Evolutionary conservation across 2,329 filamentous ascomycete genomes (phyloP), one percentile per base, ranked within the genome.

Genomic region (Stagonosporopsis rhizophila): DNA sequence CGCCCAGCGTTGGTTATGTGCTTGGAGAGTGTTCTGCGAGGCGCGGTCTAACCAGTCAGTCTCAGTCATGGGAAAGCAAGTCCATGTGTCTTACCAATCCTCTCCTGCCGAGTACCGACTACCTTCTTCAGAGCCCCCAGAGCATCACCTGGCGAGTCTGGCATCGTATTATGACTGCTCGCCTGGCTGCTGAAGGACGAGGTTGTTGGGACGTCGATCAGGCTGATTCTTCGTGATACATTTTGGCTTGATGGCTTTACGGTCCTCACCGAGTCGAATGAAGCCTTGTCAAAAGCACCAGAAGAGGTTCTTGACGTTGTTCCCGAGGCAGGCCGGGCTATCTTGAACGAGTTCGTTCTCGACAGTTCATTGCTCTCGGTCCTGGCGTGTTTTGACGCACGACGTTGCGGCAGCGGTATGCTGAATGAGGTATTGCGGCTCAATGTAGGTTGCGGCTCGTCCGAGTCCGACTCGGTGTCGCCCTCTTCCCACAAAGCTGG

Each of bases 1-100:
- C 34, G 75, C 76, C 79, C 79, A 80, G 39, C 78, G 75, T 59
- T 79, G 73, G 23, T 80, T 79, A 60, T 80, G 77, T 6, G 74
- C 78, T 53, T 76, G 73, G 9, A 80, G 68, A 4, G 74, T 72
- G 46, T 68, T 72, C 34, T 76, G 72, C n/a, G 71, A 66, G 8
- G 69, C 64, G 39, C 68, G 68, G 52, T 73, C 68, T 73, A 51
- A 6, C 20, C 9, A 39, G 30, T 58, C 39, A 58, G 54, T 48
- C 38, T 41, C 19, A 1, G 25, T 17, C 6, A 34, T 11, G 8
- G 6, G 4, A 6, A 7, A 8, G 19, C 14, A 5, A 8, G 17
- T 28, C 25, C 11, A 20, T 6, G 30, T 14, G 38, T 38, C 67
- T 48, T 75, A 77, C 75, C 71, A 52, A 65, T 68, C 50, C 70